Percentiles rank a stretch among this genome's conserved stretches.
Evolutionary conservation across 2,329 filamentous ascomycete species (phyloP).

Genomic region (Epichloe sibirici): DNA sequence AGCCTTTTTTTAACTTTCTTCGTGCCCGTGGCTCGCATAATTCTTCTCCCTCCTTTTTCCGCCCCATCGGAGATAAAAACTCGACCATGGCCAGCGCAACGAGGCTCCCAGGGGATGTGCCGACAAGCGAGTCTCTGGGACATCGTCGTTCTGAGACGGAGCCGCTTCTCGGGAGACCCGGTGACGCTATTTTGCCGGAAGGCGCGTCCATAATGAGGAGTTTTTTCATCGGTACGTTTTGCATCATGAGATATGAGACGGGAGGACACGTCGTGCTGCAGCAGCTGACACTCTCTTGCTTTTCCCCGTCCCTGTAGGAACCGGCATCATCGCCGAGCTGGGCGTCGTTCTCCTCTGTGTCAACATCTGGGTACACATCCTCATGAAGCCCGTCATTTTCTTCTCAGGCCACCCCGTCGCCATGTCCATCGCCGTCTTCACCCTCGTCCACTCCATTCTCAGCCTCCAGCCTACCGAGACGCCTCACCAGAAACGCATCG

Average conservation of each 20-base stretch:
- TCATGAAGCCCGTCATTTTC: conserved; percentile 58
- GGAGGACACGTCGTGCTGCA: not conserved
- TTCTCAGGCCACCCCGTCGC: conserved; percentile 83
- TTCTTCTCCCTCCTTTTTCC: too few relatives aligned
- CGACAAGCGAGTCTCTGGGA: conserved; percentile 10
- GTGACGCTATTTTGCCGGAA: conserved; percentile 60
- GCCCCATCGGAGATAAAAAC: not conserved
- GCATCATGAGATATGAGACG: not conserved
- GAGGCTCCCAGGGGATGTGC: conserved; percentile 44
- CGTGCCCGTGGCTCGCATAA: too few relatives aligned
- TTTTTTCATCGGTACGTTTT: conserved; percentile 53
- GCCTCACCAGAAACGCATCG: conserved; percentile 54
- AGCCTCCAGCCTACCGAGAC: conserved; percentile 75
- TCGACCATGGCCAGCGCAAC: conserved; percentile 54
- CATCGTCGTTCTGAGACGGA: conserved; percentile 24
- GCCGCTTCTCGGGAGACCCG: conserved; percentile 41
- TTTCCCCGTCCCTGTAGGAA: conserved; percentile 41
- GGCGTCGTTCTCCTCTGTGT: conserved; percentile 64
- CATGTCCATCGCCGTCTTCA: conserved; percentile 53
- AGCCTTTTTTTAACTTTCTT: not conserved
- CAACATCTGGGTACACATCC: conserved; percentile 67
- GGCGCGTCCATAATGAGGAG: conserved; percentile 55
- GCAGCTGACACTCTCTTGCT: not conserved
- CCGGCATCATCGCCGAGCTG: conserved; percentile 66
- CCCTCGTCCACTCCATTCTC: conserved; percentile 69